A percentile compares a stretch with the other conserved stretches of the same genome.
Conservation (phyloP, 208 protist species). For the Wallacemonas sp. region DNA sequence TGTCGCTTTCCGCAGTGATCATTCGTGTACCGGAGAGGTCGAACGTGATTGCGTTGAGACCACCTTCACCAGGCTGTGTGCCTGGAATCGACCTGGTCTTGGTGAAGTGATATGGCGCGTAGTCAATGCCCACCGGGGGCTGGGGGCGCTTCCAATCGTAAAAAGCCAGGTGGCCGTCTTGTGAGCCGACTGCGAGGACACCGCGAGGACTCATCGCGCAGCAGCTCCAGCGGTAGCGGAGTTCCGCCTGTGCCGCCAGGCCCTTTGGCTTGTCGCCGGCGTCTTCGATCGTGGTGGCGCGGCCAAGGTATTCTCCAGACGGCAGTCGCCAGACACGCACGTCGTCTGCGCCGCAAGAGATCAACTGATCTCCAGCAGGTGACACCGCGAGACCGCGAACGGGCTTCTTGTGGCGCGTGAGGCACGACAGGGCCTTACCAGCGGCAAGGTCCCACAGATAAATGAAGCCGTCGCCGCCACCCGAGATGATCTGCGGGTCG, state of each 20-base stretch:
- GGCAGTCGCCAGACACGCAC: conserved; percentile 97
- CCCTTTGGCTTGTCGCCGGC: not conserved
- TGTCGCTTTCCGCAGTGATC: conserved; percentile 98
- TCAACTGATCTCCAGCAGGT: conserved; percentile 91
- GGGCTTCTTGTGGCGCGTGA: conserved; percentile 99
- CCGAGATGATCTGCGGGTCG: conserved; percentile 94
- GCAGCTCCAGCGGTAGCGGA: conserved; percentile 81
- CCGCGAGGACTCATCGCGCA: conserved; percentile 85
- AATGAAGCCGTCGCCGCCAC: conserved; percentile 93
- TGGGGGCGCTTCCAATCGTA: conserved; percentile 98
- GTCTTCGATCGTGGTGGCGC: conserved; percentile 79
- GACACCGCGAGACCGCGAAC: conserved; percentile 93
- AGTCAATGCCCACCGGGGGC: conserved; percentile 17
- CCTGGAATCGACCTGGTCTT: conserved; percentile 81
- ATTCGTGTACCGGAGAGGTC: conserved; percentile 97
- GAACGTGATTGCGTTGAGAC: conserved; percentile 91
- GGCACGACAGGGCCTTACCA: conserved; percentile 48
- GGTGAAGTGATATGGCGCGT: conserved; percentile 77
- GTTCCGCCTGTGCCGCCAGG: conserved; percentile 21
- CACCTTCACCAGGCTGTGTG: conserved; percentile 86
- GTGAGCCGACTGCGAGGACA: conserved; percentile 94
- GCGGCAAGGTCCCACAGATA: conserved; percentile 92
- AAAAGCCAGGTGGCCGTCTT: conserved; percentile 90
- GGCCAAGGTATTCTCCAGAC: conserved; percentile 94
- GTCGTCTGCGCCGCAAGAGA: conserved; percentile 94